phyloP scores from a whole-genome alignment of 2,329 filamentous ascomycete species.

The Colletotrichum gigasporum region DNA sequence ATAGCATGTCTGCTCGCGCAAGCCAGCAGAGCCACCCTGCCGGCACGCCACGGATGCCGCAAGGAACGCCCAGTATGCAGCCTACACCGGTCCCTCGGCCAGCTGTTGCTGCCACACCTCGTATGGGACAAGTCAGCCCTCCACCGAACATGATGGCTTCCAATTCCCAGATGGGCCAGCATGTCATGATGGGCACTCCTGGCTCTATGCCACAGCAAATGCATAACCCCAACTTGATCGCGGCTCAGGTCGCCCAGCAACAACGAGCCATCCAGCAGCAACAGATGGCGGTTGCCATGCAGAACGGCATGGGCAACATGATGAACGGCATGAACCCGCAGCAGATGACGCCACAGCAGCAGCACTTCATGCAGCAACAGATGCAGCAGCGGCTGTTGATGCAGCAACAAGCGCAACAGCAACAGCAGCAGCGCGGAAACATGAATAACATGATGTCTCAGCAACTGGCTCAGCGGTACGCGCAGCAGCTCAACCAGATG shows the following conservation, averaged over 20 bases:
- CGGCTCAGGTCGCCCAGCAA: constrained; percentile 58
- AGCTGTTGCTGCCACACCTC: constrained; percentile 65
- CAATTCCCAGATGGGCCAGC: constrained; percentile 62
- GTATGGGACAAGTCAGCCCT: constrained; percentile 71
- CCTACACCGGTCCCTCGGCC: constrained; percentile 66
- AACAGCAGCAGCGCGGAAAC: constrained; percentile 43
- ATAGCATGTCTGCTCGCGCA: constrained; percentile 70
- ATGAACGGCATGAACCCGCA: constrained; percentile 47
- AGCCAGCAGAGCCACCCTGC: constrained; percentile 74
- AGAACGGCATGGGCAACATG: constrained; percentile 45
- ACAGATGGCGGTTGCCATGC: constrained; percentile 45
- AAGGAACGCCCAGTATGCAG: constrained; percentile 70
- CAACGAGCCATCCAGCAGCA: constrained; percentile 56
- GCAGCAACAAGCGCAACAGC: constrained; percentile 44
- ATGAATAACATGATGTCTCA: constrained; percentile 52
- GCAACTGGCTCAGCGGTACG: constrained; percentile 54
- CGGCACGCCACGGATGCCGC: constrained; percentile 70
- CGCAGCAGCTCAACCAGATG: constrained; percentile 53
- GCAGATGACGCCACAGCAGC: constrained; percentile 35
- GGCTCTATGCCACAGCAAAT: constrained; percentile 46
- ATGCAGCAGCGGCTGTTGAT: constrained; percentile 36
- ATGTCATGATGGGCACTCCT: constrained; percentile 56
- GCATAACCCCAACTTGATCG: constrained; percentile 50
- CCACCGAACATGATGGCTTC: constrained; percentile 68
- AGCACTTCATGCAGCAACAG: constrained; percentile 28